phyloP scores from a whole-genome alignment of 1,139 yeast species.

The Yamadazyma diospyri region DNA sequence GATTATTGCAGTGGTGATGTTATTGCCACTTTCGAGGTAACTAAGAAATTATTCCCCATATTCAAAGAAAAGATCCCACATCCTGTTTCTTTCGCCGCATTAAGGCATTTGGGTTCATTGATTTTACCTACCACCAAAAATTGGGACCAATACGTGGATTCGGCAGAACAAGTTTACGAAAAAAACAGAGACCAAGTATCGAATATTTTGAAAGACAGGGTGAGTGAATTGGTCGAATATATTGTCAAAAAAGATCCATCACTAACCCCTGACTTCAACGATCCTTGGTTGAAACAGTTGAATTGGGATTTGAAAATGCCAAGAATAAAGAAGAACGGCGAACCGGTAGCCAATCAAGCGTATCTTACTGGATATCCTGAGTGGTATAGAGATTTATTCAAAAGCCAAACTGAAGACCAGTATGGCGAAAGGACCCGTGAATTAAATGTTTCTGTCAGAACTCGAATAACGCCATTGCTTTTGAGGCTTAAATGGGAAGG shows the following conservation, averaged over 20 bases:
- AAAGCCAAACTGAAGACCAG: slow-evolving; percentile 30
- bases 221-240: slow-evolving; percentile 51
- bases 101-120: slow-evolving; percentile 71
- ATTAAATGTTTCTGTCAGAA: slow-evolving; percentile 63
- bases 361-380: slow-evolving; percentile 88
- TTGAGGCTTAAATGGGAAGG: slow-evolving; percentile 84
- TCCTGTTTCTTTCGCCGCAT: slow-evolving; percentile 91
- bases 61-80: slow-evolving; percentile 76
- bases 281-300: slow-evolving; percentile 88
- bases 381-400: slow-evolving; percentile 82
- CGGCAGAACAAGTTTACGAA: slow-evolving; percentile 66
- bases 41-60: slow-evolving; percentile 63
- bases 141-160: slow-evolving; percentile 72
- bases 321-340: slow-evolving; percentile 65
- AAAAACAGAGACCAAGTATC: slow-evolving; percentile 56
- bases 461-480: slow-evolving; percentile 74
- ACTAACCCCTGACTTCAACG: slow-evolving; percentile 36
- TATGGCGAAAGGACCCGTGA: slow-evolving; percentile 24
- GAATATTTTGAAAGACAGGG: slow-evolving; percentile 55
- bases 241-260: slow-evolving; percentile 26
- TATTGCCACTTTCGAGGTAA: slow-evolving; percentile 66
- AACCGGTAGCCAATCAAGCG: slow-evolving; percentile 71
- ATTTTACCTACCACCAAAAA: slow-evolving; percentile 72
- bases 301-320: slow-evolving; percentile 76
- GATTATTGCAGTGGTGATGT: slow-evolving; percentile 88